Conservation (phyloP, 2,329 filamentous ascomycete genomes). For the Trichophyton rubrum region DNA sequence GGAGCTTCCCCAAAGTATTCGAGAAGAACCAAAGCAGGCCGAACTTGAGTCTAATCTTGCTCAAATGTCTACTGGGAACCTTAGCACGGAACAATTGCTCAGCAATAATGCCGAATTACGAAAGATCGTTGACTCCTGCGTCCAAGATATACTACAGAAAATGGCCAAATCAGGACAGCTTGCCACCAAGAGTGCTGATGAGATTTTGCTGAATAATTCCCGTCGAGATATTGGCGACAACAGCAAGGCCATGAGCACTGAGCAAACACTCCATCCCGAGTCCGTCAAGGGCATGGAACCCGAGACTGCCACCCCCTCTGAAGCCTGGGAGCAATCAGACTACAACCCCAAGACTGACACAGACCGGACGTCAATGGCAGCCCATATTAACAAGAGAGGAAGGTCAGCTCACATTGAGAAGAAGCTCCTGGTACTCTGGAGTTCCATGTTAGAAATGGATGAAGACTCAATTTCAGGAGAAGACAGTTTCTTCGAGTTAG, state of each 20-base stretch:
- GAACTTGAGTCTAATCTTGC: not conserved
- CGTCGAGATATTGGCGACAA: not conserved
- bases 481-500: slow-evolving; percentile 33
- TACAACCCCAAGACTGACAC: slow-evolving; percentile 12
- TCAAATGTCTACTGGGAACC: not conserved
- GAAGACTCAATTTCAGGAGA: slow-evolving; percentile 23
- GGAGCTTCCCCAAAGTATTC: not conserved
- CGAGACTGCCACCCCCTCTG: not conserved
- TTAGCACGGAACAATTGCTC: not conserved
- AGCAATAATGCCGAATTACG: slow-evolving; percentile 8
- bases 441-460: slow-evolving; percentile 25
- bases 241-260: not conserved
- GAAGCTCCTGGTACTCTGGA: slow-evolving; percentile 29
- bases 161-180: slow-evolving; percentile 11
- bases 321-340: slow-evolving; percentile 6
- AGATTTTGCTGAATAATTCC: slow-evolving; percentile 8
- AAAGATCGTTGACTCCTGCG: slow-evolving; percentile 12
- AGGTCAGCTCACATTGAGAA: slow-evolving; percentile 21
- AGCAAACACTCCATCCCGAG: not conserved
- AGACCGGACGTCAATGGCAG: slow-evolving; percentile 10
- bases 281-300: not conserved
- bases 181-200: not conserved
- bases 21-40: not conserved
- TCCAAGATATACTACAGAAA: slow-evolving; percentile 11
- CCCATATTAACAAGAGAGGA: slow-evolving; percentile 10